Evolutionary conservation across 306 rosid genomes (phyloP).

Genomic region (Glycyrrhiza uralensis): DNA sequence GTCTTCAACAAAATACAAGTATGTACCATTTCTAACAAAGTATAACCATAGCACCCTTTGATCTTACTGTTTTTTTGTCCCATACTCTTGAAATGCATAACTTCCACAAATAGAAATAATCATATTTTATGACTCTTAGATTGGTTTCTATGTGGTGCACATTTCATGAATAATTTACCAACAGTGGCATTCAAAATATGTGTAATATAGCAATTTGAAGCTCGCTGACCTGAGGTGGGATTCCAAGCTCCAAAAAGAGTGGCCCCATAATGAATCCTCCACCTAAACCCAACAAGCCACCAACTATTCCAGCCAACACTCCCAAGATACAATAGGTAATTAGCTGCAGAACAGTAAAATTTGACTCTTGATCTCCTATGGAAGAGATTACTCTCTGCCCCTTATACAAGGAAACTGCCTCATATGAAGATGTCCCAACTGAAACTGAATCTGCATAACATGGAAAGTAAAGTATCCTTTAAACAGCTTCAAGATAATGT

Average conservation of each 20-base stretch:
- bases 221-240: slow-evolving; percentile 91
- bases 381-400: slow-evolving; percentile 69
- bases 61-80: too few relatives aligned
- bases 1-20: too few relatives aligned
- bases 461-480: too few relatives aligned
- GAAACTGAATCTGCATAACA: slow-evolving; percentile 74
- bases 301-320: slow-evolving; percentile 74
- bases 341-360: slow-evolving; percentile 51
- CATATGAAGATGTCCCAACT: slow-evolving; percentile 64
- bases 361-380: slow-evolving; percentile 45
- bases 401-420: slow-evolving; percentile 63
- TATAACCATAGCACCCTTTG: too few relatives aligned
- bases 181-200: too few relatives aligned
- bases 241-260: slow-evolving; percentile 82
- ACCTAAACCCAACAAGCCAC: slow-evolving; percentile 92
- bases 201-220: neutral
- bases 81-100: neutral
- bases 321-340: slow-evolving; percentile 54
- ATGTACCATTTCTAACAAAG: too few relatives aligned
- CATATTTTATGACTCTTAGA: neutral
- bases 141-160: too few relatives aligned
- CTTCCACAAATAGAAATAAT: neutral
- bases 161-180: too few relatives aligned
- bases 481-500: too few relatives aligned
- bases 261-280: slow-evolving; percentile 99